Evolutionary conservation across 495 filamentous ascomycete genomes (phyloP).

Genomic region (Hypoxylon lienhwacheense): DNA sequence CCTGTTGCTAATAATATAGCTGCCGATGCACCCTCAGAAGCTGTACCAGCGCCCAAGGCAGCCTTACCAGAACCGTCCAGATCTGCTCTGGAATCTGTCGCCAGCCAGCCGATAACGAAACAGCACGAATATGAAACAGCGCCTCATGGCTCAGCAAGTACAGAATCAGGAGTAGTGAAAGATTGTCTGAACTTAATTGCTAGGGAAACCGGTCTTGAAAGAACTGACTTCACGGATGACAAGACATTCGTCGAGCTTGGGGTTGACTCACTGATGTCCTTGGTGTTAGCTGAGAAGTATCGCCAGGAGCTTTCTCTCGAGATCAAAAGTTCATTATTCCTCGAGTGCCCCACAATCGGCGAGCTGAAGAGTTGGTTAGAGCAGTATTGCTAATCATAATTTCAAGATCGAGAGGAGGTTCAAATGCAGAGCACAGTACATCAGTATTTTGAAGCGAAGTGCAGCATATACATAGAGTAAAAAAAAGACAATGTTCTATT

Average conservation of each 20-base stretch:
- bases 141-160: not conserved
- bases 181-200: not conserved
- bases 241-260: constrained; percentile 47
- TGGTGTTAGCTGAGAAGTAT: constrained; percentile 47
- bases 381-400: too few relatives aligned
- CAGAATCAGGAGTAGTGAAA: not conserved
- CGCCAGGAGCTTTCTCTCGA: constrained; percentile 52
- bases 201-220: constrained; percentile 49
- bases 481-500: too few relatives aligned
- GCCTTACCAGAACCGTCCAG: too few relatives aligned
- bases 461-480: too few relatives aligned
- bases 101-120: too few relatives aligned
- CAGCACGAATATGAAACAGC: not conserved
- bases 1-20: not conserved
- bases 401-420: too few relatives aligned
- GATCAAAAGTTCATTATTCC: constrained; percentile 46
- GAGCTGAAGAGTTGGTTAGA: too few relatives aligned
- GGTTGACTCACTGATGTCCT: constrained; percentile 51
- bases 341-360: constrained; percentile 26
- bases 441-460: too few relatives aligned
- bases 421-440: too few relatives aligned
- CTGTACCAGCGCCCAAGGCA: too few relatives aligned
- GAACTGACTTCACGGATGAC: constrained; percentile 52
- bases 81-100: too few relatives aligned
- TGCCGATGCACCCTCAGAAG: too few relatives aligned